Base-by-base conservation (phyloP, 129 eudicot species). In the Scalesia atractyloides region DNA sequence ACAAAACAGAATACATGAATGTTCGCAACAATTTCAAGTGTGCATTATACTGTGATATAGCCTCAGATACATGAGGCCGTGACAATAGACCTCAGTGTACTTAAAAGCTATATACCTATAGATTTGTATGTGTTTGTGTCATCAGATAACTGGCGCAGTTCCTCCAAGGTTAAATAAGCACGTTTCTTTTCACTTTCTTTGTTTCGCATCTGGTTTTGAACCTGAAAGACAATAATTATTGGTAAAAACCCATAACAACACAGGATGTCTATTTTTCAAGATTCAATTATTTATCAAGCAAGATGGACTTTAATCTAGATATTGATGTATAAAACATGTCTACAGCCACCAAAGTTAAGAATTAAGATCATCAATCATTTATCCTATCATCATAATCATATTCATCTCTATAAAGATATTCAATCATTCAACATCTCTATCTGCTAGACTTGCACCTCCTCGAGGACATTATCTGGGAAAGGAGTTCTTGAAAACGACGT, bases 151-250 rank as follows among this genome's bases (percentile, higher is more conserved):
- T 84, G 94, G 12, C 79, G 84, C 66, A 95, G 76, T 76, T 95
- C 99, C 85, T 95, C 99, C 81, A 95, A 74, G 39, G 97, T 91
- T 50, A 90, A 76, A 78, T 90, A 95, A 52, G 99, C 97, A 54
- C 99, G 89, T 69, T 95, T 95, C 85, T 95, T 95, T 68, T 95
- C 99, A 69, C 83, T 83, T 78, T 95, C 99, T 66, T 95, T 95
- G 65, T 84, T 86, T 69, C 97, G 86, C 82, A 86, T 67, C 90
- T 95, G 99, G 77, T 39, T 88, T 78, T 90, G 96, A 82, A 95
- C 94, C 99, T 95, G 82, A 26, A 72, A 50, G 37, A 7, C 56
- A 66, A 48, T 14, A 15, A 44, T 3, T 56, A 16, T 43, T 67
- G 24, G 15, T 22, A 15, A 20, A 17, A 33, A 5, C 43, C 9